Conservation (phyloP, 1,284 basidiomycete genomes). For the Pseudozyma sp. region DNA sequence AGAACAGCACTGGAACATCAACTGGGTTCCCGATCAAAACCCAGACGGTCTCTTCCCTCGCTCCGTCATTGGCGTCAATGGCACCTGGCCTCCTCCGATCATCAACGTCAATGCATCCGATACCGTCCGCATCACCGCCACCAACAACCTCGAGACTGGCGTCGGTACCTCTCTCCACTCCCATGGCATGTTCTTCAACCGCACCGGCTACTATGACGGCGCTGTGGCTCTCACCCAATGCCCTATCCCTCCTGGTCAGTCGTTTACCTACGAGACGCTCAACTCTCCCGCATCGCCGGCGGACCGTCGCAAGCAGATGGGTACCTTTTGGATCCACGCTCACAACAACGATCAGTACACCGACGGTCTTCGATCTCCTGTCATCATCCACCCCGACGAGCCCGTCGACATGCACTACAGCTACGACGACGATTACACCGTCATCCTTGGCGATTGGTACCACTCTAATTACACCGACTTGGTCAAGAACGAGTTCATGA, state of each 20-base stretch:
- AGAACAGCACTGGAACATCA: constrained; percentile 77
- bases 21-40: constrained; percentile 67
- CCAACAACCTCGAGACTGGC: constrained; percentile 57
- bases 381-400: constrained; percentile 66
- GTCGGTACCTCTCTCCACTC: constrained; percentile 61
- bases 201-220: constrained; percentile 59
- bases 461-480: constrained; percentile 57
- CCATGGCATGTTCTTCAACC: constrained; percentile 66
- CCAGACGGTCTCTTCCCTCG: constrained; percentile 61
- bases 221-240: constrained; percentile 65
- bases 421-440: constrained; percentile 92
- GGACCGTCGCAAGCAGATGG: constrained; percentile 61
- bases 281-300: constrained; percentile 39
- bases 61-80: constrained; percentile 62
- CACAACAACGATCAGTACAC: constrained; percentile 64
- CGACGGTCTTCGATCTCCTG: constrained; percentile 63
- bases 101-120: constrained; percentile 65
- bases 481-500: constrained; percentile 75
- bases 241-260: constrained; percentile 61
- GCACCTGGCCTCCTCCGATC: constrained; percentile 58
- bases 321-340: constrained; percentile 71
- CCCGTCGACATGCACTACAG: constrained; percentile 69
- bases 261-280: constrained; percentile 55
- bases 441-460: constrained; percentile 83
- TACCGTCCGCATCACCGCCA: constrained; percentile 57